These are phyloP conservation scores for Posidonia oceanica DNA, from an alignment of 116 monocot species.

Conservation along the genomic window DNA sequence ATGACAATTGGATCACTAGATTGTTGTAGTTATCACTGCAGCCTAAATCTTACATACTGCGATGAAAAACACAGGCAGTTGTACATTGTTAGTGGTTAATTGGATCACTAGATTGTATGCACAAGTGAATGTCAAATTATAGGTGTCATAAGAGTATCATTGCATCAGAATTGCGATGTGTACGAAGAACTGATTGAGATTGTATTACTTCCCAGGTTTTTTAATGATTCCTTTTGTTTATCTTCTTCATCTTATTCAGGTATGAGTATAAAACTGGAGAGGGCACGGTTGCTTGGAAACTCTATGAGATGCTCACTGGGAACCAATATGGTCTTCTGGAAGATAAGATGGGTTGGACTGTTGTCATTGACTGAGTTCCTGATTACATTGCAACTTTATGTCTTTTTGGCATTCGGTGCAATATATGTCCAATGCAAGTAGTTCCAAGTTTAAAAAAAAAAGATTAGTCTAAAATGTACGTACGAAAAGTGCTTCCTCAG, in stretches of 20 bases:
- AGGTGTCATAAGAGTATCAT: background rate
- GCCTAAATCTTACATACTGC: no score
- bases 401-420: no score
- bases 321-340: slow-evolving; percentile 71
- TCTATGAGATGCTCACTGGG: slow-evolving; percentile 47
- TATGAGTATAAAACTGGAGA: slow-evolving; percentile 39
- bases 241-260: slow-evolving; percentile 23
- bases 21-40: no score
- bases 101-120: background rate
- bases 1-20: no score
- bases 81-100: background rate
- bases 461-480: no score
- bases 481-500: no score
- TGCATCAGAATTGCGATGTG: background rate
- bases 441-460: no score
- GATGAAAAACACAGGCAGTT: no score
- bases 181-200: background rate
- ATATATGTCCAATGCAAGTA: no score
- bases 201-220: background rate
- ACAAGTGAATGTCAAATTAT: no score
- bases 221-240: slow-evolving; percentile 9
- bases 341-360: slow-evolving; percentile 76
- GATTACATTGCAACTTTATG: background rate
- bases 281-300: slow-evolving; percentile 27
- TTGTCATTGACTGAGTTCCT: slow-evolving; percentile 24